Conservation (phyloP, 139 green algal species). For the Yamagishiella unicocca region DNA sequence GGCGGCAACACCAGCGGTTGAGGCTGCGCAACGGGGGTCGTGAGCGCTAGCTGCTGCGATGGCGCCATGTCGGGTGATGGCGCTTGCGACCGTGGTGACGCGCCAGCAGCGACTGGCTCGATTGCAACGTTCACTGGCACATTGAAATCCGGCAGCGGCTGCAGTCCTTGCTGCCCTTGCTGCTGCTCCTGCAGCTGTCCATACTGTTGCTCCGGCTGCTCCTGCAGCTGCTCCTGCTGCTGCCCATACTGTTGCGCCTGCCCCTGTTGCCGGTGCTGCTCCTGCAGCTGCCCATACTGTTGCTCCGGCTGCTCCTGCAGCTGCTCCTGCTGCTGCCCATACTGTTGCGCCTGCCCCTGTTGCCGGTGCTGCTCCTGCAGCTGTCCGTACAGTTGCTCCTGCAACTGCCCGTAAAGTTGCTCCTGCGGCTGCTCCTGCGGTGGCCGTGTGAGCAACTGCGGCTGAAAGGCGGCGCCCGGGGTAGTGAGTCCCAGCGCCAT, state of each 20-base stretch:
- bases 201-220: neutral
- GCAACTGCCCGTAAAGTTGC: neutral
- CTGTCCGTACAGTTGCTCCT: neutral
- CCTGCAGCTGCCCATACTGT: no score
- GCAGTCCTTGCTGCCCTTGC: neutral
- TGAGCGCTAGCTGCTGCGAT: no score
- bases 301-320: neutral
- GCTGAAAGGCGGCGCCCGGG: no score
- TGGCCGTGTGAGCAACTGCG: neutral
- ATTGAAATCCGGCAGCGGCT: no score
- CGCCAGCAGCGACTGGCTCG: no score
- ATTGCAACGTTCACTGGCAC: no score
- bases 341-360: neutral
- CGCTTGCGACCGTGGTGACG: no score
- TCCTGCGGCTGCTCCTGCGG: neutral
- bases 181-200: neutral
- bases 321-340: neutral
- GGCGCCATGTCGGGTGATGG: no score
- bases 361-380: neutral
- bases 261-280: neutral
- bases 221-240: neutral
- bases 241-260: neutral
- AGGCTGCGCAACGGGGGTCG: no score
- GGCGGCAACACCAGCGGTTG: neutral
- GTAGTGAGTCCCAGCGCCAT: no score